Conservation (phyloP, 345 rosid species). For the Microthlaspi erraticum region DNA sequence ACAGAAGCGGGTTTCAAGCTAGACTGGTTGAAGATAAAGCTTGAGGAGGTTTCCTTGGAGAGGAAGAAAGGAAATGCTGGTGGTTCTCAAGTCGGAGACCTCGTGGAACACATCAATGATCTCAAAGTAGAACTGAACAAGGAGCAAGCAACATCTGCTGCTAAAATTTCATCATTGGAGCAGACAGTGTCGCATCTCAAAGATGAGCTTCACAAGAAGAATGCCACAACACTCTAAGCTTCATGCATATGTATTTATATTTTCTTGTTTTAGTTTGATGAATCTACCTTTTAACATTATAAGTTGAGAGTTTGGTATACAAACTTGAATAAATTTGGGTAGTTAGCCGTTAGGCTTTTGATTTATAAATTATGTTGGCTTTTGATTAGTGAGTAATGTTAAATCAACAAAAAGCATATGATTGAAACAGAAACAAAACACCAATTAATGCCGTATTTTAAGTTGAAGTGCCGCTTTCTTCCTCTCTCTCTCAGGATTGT, state of each 20-base stretch:
- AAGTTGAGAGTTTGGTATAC: background rate
- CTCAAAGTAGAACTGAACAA: background rate
- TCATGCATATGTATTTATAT: background rate
- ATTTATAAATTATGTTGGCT: background rate
- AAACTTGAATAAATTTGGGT: conserved; percentile 12
- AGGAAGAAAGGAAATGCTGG: background rate
- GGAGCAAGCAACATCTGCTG: conserved; percentile 1
- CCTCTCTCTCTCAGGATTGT: background rate
- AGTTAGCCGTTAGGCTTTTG: background rate
- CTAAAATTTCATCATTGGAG: background rate
- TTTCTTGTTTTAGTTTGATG: background rate
- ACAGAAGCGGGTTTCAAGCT: conserved; percentile 18
- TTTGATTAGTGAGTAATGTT: background rate
- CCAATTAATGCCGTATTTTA: conserved; percentile 37
- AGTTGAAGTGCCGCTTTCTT: conserved; percentile 27
- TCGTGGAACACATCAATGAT: background rate
- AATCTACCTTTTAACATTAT: background rate
- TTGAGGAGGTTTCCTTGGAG: conserved; percentile 8
- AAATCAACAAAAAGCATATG: conserved; percentile 2
- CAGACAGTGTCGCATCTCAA: conserved; percentile 4
- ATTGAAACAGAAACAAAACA: conserved; percentile 16
- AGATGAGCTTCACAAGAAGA: conserved; percentile 10
- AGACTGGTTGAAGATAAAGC: conserved; percentile 18
- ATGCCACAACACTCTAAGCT: background rate
- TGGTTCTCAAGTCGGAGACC: conserved; percentile 1